Conservation (phyloP, 1,139 yeast genomes). For the Geotrichum histeridarum region DNA sequence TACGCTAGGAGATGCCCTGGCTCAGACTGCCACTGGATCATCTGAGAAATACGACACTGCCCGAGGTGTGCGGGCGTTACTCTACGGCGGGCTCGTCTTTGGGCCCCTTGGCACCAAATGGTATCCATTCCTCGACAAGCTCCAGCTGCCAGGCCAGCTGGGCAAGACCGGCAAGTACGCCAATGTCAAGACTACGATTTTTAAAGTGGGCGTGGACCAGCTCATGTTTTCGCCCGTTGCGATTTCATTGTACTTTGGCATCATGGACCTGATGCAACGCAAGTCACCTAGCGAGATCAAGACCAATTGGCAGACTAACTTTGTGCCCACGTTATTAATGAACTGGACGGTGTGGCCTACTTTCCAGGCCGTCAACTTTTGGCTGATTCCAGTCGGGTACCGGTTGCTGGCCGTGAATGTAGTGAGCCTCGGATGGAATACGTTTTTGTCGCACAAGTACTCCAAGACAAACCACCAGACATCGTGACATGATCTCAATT, state of each 20-base stretch:
- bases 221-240: constrained; percentile 61
- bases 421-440: constrained; percentile 80
- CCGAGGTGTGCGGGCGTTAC: constrained; percentile 60
- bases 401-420: constrained; percentile 65
- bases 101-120: constrained; percentile 69
- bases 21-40: constrained; percentile 5
- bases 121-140: constrained; percentile 55
- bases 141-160: constrained; percentile 26
- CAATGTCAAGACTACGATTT: constrained; percentile 41
- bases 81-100: constrained; percentile 73
- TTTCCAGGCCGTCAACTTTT: constrained; percentile 69
- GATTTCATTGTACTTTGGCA: constrained; percentile 48
- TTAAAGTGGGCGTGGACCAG: constrained; percentile 68
- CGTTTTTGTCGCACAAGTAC: constrained; percentile 53
- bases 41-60: constrained; percentile 26
- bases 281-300: constrained; percentile 35
- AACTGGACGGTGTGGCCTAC: constrained; percentile 90
- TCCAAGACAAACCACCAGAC: neutral
- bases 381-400: constrained; percentile 62
- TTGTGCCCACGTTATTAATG: constrained; percentile 47
- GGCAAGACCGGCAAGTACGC: constrained; percentile 19
- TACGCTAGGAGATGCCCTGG: constrained; percentile 15
- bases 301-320: constrained; percentile 23
- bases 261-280: constrained; percentile 65
- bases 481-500: too few species aligned